Base-by-base conservation (phyloP, 139 green algal genomes). In the Haematococcus sp. region DNA sequence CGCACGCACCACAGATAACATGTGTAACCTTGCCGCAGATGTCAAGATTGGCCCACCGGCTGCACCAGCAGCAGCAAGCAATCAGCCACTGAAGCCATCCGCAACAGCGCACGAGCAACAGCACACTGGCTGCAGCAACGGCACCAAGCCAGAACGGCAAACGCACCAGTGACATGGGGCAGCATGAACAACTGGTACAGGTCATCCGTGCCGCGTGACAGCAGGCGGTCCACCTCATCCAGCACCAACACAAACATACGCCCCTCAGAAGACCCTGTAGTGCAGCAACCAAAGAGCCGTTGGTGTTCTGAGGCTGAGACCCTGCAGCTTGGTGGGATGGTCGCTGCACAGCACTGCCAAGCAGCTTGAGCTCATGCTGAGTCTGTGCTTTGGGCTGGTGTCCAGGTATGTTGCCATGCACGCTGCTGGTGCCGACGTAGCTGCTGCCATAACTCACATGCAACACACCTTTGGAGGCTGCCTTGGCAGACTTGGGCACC, bases 141-240 rank as follows among this genome's bases (percentile, higher is more conserved):
- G n/a, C n/a, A n/a, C n/a, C n/a, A n/a, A n/a, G n/a, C n/a, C n/a
- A n/a, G n/a, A n/a, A n/a, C n/a, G 25, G 70, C 35, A 0, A 3
- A 63, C 63, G 2, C n/a, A 71, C 68, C 76, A 3, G 71, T 54
- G n/a, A 64, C 16, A 4, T 64, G 31, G 4, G 84, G 84, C 64
- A 89, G 75, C 72, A 82, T 75, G 69, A 89, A 89, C 22, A 89
- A 76, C 52, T 70, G 35, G 25, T 76, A 76, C 35, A 86, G 40
- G 2, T 81, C 80, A 63, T 81, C 76, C 7, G 22, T 49, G 2
- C 73, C 74, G 5, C 70, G 63, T 0, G n/a, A 3, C 30, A 84
- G n/a, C 30, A 89, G 72, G 30, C 77, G 70, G 70, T 89, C 81
- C 28, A 89, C 77, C 72, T 89, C 84, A 63, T 89, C 84, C 40